Base-by-base conservation (phyloP, 192 early-diverging fungal species). In the Gryganskiella cystojenkinii region DNA sequence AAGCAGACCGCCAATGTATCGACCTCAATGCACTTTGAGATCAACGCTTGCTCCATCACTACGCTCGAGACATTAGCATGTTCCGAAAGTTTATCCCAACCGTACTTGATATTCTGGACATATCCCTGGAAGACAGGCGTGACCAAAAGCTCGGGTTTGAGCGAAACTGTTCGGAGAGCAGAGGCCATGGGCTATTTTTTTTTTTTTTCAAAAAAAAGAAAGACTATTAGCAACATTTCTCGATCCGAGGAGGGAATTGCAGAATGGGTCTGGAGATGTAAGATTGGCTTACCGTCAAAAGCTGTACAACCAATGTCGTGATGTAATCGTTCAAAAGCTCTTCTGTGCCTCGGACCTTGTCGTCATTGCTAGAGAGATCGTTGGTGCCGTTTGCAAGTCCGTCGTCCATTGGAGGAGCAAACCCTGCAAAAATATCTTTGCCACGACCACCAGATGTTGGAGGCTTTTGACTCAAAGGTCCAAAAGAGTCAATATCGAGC, bases 1-100 rank as follows among this genome's bases (percentile, higher is more conserved):
- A 78, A 78, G 25, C 74, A 78, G 0, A 78, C 66, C 19, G 74
- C 46, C 17, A 78, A 19, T 0, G 74, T 78, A 14, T 78, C 74
- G 52, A 78, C 46, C 56, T 78, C 74, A 33, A 78, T 78, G 34
- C 74, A 78, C 24, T 78, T 78, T 44, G 74, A 78, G 56, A 78
- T 78, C 25, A 78, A 40, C 0, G 74, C 74, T 30, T 78, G 74
- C 61, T 78, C 74, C 66, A 78, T 78, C 34, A 78, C 74, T 4
- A 78, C 74, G 28, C 74, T 78, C 17, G 74, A 78, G 7, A 78
- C 74, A 30, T 78, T 78, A 20, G 74, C 74, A 37, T 78, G 74
- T 20, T 78, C 74, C 22, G 74, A 78, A 20, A 78, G 33, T 33
- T 78, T 78, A 34, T 78, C 74, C 74, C 74, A 78, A 4, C 74